Base-by-base conservation (phyloP, 208 protist genomes). In the Wallacemonas sp. region DNA sequence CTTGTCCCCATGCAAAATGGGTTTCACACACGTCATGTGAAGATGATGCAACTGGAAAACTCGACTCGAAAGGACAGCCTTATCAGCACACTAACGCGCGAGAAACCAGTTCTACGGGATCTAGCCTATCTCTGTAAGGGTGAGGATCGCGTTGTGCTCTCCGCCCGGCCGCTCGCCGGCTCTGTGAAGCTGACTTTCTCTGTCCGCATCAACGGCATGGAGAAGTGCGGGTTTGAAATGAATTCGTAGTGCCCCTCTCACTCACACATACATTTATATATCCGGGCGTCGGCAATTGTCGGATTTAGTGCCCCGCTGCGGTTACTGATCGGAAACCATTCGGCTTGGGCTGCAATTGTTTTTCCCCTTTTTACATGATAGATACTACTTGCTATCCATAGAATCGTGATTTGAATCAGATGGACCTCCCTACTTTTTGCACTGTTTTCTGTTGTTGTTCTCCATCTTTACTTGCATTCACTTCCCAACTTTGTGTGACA, bases 131-230 rank as follows among this genome's bases (percentile, higher is more conserved):
- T 95, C 4, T 95, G 90, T 72, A 73, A 63, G 21, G 86, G 86
- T 1, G 84, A 95, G 36, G 90, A 95, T 30, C 82, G 84, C 26
- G 69, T 92, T 8, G 82, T 95, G 62, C 71, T 95, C 21, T 75
- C 66, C 12, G 83, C 86, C 1, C 70, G 72, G 11, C 80, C 85
- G 1, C 58, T 95, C 6, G 71, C 75, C 21, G 90, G 84, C 5
- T 78, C 82, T 33, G 86, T 90, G 17, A 68, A 75, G 11, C 42
- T 95, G 0, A 84, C 79, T 24, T 89, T 95, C 28, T 84, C 77
- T 2, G 82, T 95, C 14, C 70, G 83, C 31, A 73, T 95, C 30
- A 91, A 80, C 45, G 90, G 90, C 3, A 75, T 95, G 66, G 70
- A 79, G 24, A 75, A 75, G 38, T 85, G 76, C 19, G 90, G 90